Base-by-base conservation (phyloP, 176 grass and related monocot species). In the Triticum turgidum region DNA sequence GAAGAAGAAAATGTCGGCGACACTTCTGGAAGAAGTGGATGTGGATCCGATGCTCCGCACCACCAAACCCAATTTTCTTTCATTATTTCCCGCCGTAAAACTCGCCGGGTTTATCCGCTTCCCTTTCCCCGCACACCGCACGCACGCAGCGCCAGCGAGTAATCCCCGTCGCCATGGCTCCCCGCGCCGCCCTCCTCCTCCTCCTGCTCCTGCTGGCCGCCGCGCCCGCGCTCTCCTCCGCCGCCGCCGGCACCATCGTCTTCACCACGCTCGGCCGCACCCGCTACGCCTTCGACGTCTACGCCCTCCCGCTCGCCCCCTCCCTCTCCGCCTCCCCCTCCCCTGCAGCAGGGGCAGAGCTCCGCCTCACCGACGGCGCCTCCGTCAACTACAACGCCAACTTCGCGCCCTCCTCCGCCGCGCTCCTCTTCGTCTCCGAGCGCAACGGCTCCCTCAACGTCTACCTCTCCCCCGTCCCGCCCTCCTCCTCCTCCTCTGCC, bases 341-440 rank as follows among this genome's bases (percentile, higher is more conserved):
- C 76, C 2, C 33, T 69, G 3, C 42, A 13, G 0, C 80, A 47
- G 96, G 92, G 78, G 3, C 80, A 45, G 96, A 96, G 78, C n/a
- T 78, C 65, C 90, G 84, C 69, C 93, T 95, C 79, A 94, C 93
- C 4, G 96, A 98, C 49, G 91, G 93, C 69, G 65, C 85, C 75
- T 98, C 93, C 67, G 88, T 96, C 84, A 96, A 96, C 82, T 98
- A 89, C 90, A 98, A 98, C 74, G 93, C 91, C 69, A 92, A 92
- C 86, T 98, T 98, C 81, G 88, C 88, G 45, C 86, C 96, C 12
- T 66, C 78, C 54, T 65, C 88, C 4, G 73, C 24, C 5, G 80
- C 86, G 69, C 32, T 98, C 35, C 82, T 95, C 84, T 94, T 95
- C 70, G 87, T 98, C 86, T 90, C 90, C 77, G 92, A 98, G 86